A percentile compares a stretch with the other conserved stretches of the same genome.
These are phyloP conservation scores for Phascolomyces articulosus DNA, from an alignment of 371 early-diverging fungal species.

Conservation along the genomic window DNA sequence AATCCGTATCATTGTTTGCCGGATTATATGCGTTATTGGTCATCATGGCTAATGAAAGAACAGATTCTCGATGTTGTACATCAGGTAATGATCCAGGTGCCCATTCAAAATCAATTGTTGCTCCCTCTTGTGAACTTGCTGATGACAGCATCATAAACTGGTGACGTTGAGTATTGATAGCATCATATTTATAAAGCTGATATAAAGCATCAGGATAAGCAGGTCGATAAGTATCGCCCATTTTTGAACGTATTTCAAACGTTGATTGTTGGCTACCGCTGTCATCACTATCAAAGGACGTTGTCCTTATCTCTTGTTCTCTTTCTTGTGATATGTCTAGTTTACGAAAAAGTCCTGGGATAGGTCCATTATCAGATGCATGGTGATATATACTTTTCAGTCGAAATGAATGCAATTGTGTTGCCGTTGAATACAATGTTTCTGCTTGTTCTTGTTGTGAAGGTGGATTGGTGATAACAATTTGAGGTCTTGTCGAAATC, in stretches of 20 bases:
- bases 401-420: not conserved
- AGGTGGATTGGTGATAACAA: not conserved
- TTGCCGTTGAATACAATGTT: not conserved
- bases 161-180: not conserved
- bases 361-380: slow-evolving; percentile 28
- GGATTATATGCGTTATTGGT: slow-evolving; percentile 72
- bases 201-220: not conserved
- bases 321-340: slow-evolving; percentile 24
- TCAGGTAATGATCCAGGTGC: slow-evolving; percentile 58
- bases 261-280: not conserved
- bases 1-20: slow-evolving; percentile 50
- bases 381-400: slow-evolving; percentile 49
- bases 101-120: slow-evolving; percentile 15
- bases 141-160: not conserved
- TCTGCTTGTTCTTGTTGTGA: not conserved
- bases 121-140: not conserved
- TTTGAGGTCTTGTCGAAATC: not conserved
- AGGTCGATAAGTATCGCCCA: not conserved
- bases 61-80: slow-evolving; percentile 69
- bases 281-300: slow-evolving; percentile 8
- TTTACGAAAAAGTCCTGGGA: slow-evolving; percentile 53
- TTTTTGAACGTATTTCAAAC: not conserved
- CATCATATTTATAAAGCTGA: slow-evolving; percentile 2
- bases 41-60: slow-evolving; percentile 76
- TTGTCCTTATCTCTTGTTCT: not conserved